These are phyloP conservation scores for Linum tenue DNA, from an alignment of 345 rosid genomes.

Conservation along the genomic window DNA sequence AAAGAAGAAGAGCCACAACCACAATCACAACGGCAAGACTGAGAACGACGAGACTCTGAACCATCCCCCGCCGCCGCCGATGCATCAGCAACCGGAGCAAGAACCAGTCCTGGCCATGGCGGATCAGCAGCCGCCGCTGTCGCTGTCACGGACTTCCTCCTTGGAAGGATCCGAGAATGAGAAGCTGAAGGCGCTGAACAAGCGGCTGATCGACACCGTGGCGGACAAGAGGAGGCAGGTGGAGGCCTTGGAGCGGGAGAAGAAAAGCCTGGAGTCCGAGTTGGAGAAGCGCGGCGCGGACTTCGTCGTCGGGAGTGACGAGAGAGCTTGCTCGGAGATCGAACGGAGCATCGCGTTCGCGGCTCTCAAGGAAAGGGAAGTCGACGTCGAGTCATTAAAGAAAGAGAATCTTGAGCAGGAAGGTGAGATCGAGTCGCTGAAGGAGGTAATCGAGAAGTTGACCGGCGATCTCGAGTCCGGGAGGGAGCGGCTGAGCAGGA, in stretches of 20 bases:
- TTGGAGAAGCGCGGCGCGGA: neutral
- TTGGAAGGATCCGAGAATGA: neutral
- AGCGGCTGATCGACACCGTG: neutral
- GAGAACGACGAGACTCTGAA: neutral
- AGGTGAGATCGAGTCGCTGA: no score
- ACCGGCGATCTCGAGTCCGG: neutral
- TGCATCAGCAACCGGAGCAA: neutral
- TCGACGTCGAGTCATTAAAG: no score
- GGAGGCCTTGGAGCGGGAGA: neutral
- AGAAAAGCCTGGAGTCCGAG: neutral
- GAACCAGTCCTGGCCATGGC: neutral
- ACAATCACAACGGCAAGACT: neutral
- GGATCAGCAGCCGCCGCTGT: neutral
- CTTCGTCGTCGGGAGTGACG: neutral
- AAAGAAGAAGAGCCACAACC: neutral
- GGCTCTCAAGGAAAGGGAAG: neutral
- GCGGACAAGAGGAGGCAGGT: neutral
- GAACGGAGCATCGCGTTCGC: neutral
- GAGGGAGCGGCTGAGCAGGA: neutral
- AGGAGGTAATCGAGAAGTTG: neutral
- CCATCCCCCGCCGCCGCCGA: neutral
- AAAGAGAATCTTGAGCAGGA: no score
- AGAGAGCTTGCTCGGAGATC: neutral
- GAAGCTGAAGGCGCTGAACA: neutral
- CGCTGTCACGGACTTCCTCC: neutral